Percentiles rank a stretch among this genome's conserved stretches.
These are phyloP conservation scores for Sequoia sempervirens DNA, from an alignment of 75 land plant species.

Conservation along the genomic window DNA sequence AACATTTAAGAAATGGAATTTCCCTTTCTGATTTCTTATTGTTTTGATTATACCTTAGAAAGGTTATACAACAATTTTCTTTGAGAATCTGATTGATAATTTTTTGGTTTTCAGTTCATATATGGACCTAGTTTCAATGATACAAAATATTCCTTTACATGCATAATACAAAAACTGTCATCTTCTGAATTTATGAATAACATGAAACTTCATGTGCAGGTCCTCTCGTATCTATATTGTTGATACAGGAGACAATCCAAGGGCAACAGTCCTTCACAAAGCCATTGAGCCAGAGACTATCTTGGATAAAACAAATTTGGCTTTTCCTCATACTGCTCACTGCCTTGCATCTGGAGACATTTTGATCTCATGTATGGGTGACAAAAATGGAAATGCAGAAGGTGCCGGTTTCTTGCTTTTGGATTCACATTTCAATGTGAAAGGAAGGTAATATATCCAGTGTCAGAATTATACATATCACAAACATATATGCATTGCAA, in stretches of 20 bases:
- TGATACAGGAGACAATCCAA: constrained; percentile 35
- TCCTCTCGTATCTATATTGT: constrained; percentile 37
- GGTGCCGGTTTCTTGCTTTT: constrained; percentile 48
- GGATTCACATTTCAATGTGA: constrained; percentile 40
- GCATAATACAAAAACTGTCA: not conserved
- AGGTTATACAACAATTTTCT: not conserved
- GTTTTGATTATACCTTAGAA: not conserved
- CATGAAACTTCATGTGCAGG: constrained; percentile 12
- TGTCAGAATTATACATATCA: not conserved
- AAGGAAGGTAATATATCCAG: constrained; percentile 30
- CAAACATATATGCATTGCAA: not conserved
- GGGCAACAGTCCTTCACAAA: constrained; percentile 33
- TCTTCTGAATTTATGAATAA: not conserved
- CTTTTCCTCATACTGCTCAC: constrained; percentile 49
- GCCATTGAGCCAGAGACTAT: constrained; percentile 44
- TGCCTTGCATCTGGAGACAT: constrained; percentile 46
- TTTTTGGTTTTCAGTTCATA: not conserved
- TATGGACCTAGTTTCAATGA: not conserved
- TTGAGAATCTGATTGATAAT: not conserved
- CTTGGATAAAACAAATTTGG: constrained; percentile 30
- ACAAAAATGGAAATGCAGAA: constrained; percentile 42
- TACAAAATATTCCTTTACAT: not conserved
- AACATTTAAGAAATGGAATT: not conserved
- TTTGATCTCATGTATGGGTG: constrained; percentile 47
- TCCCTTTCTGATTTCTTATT: not conserved